phyloP scores from a whole-genome alignment of 305 asterid genomes.

The Coffea humblotiana region DNA sequence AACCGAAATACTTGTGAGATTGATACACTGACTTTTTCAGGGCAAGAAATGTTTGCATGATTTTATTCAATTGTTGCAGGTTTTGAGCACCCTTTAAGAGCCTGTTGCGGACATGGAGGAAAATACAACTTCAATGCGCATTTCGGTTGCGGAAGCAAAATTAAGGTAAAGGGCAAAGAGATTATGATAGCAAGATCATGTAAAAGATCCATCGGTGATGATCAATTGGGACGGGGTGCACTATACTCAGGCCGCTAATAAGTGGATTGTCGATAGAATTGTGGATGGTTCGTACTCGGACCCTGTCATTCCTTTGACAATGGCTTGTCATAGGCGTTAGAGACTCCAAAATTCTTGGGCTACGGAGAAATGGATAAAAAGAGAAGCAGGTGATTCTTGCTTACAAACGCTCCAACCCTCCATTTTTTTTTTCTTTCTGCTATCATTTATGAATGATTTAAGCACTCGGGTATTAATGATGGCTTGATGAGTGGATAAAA shows the following conservation, averaged over 20 bases:
- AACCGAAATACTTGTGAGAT: neutral
- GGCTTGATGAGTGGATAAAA: too few species aligned
- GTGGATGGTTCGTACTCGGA: constrained; percentile 69
- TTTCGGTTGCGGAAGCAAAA: constrained; percentile 48
- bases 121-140: constrained; percentile 49
- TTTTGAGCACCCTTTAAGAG: constrained; percentile 61
- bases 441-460: too few species aligned
- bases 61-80: constrained; percentile 41
- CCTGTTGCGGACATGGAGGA: constrained; percentile 97
- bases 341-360: neutral
- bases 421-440: too few species aligned
- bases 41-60: neutral
- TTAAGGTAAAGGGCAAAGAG: constrained; percentile 61
- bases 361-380: too few species aligned
- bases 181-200: constrained; percentile 38
- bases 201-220: constrained; percentile 14
- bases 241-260: constrained; percentile 76
- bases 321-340: constrained; percentile 51
- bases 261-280: constrained; percentile 60
- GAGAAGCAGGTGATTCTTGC: too few species aligned
- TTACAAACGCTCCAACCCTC: too few species aligned
- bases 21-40: neutral
- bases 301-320: constrained; percentile 64
- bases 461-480: too few species aligned
- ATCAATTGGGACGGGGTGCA: constrained; percentile 91